Evolutionary conservation across 495 filamentous ascomycete genomes (phyloP), one percentile per base, ranked within the genome.

Genomic region (Chlorociboria aeruginascens): DNA sequence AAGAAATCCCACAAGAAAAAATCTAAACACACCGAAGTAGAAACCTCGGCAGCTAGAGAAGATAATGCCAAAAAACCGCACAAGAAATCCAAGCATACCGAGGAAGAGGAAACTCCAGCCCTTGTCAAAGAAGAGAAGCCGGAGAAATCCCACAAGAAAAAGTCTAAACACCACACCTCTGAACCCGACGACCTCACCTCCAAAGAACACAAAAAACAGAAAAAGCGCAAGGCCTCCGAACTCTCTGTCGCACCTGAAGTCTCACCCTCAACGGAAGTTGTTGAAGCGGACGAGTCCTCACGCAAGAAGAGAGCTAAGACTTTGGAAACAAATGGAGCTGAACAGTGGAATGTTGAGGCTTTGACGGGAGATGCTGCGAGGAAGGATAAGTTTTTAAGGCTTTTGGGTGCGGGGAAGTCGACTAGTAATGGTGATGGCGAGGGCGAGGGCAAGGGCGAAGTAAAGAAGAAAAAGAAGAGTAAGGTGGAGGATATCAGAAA

Each of bases 311-410:
- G 52, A 17, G 38, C 58, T 20, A 37, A 52, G 0, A 48, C 49
- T 32, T 16, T 47, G n/a, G 28, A 46, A 41, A 32, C 14, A 6
- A 31, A 50, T 30, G 50, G 38, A 12, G 46, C 41, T 14, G 44
- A 66, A 50, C 62, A 69, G 49, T 79, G 74, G 74, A 74, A 76
- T 35, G 69, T 72, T 12, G 54, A 68, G 30, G 69, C 60, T 12
- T 66, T 81, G 40, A 62, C 61, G 8, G 77, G 78, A 10, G 73
- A 67, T 20, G 52, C 59, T 6, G 62, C 59, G 12, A 68, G 78
- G 12, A 71, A 77, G 49, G 58, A 62, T 40, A 82, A 81, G 57
- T 79, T 78, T 47, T 58, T 78, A 45, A 60, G 70, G 28, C 67
- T 82, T 6, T 63, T 82, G 0, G 76, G 77, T 1, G 75, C 62